Conservation (phyloP, 2,329 filamentous ascomycete genomes). For the Mycosphaerella sp. region DNA sequence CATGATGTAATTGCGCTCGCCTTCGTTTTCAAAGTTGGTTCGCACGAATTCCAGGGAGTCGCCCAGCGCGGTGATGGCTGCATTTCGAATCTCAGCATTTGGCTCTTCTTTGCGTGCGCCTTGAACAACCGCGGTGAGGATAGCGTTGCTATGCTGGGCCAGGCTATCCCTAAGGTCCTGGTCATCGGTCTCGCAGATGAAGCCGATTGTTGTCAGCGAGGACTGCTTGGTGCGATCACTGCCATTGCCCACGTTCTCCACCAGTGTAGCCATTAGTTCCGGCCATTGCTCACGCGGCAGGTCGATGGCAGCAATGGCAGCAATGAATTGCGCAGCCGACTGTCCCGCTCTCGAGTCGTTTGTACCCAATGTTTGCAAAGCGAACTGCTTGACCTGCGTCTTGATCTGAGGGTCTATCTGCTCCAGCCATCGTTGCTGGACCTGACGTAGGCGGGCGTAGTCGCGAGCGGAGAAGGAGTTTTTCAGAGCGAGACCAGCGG, state of each 20-base stretch:
- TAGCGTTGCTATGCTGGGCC: slow-evolving; percentile 87
- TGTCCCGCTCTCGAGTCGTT: slow-evolving; percentile 75
- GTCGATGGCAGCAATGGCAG: slow-evolving; percentile 90
- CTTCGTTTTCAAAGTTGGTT: slow-evolving; percentile 98
- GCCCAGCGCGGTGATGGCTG: slow-evolving; percentile 87
- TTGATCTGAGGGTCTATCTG: slow-evolving; percentile 77
- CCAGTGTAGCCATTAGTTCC: slow-evolving; percentile 80
- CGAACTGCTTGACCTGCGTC: slow-evolving; percentile 77
- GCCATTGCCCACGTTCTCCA: slow-evolving; percentile 86
- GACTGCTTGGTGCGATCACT: slow-evolving; percentile 86
- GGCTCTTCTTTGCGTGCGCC: slow-evolving; percentile 94
- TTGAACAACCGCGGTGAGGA: slow-evolving; percentile 94
- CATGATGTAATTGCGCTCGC: slow-evolving; percentile 99
- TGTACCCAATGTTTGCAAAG: slow-evolving; percentile 80
- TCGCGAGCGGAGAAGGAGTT: slow-evolving; percentile 97
- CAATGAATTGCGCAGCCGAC: slow-evolving; percentile 89
- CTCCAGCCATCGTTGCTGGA: slow-evolving; percentile 89
- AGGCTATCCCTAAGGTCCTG: slow-evolving; percentile 73
- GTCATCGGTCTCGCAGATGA: slow-evolving; percentile 96
- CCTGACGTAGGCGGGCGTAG: slow-evolving; percentile 73
- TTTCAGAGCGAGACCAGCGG: slow-evolving; percentile 93
- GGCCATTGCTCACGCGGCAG: slow-evolving; percentile 88
- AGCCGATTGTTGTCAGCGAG: slow-evolving; percentile 92
- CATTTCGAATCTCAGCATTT: slow-evolving; percentile 82
- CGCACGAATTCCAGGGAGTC: slow-evolving; percentile 97